Evolutionary conservation across 495 filamentous ascomycete genomes (phyloP).

Genomic region (Penicillium coprophilum): DNA sequence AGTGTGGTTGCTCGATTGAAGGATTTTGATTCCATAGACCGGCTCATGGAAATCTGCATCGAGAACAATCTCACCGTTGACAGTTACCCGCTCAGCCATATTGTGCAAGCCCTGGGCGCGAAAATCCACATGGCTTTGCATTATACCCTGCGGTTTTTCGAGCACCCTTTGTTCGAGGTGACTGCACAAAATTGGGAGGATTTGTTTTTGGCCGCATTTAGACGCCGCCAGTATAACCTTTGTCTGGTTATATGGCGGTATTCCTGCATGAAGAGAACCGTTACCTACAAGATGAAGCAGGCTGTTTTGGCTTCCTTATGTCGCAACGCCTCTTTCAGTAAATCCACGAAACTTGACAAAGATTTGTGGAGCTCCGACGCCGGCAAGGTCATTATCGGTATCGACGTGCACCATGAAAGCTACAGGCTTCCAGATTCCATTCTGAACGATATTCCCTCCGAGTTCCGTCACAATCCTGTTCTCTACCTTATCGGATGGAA

Average conservation of each 20-base stretch:
- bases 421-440: conserved; percentile 13
- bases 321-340: conserved; percentile 20
- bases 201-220: conserved; percentile 46
- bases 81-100: conserved; percentile 17
- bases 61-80: conserved; percentile 26
- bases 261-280: conserved; percentile 43
- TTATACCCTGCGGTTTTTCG: conserved; percentile 23
- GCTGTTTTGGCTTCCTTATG: conserved; percentile 29
- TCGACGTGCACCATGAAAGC: conserved; percentile 24
- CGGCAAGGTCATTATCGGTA: conserved; percentile 43
- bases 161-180: conserved; percentile 15
- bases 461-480: conserved; percentile 35
- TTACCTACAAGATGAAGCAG: conserved; percentile 37
- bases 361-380: conserved; percentile 28
- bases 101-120: conserved; percentile 24
- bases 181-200: conserved; percentile 21
- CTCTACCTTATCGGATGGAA: conserved; percentile 26
- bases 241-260: conserved; percentile 51
- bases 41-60: conserved; percentile 31
- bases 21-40: conserved; percentile 26
- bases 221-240: conserved; percentile 38
- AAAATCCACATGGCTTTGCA: conserved; percentile 26
- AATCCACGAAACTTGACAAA: conserved; percentile 13
- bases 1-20: conserved; percentile 22
- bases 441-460: conserved; percentile 25